Evolutionary conservation across 2,329 filamentous ascomycete genomes (phyloP).

Genomic region (Sphaerostilbella broomeana): DNA sequence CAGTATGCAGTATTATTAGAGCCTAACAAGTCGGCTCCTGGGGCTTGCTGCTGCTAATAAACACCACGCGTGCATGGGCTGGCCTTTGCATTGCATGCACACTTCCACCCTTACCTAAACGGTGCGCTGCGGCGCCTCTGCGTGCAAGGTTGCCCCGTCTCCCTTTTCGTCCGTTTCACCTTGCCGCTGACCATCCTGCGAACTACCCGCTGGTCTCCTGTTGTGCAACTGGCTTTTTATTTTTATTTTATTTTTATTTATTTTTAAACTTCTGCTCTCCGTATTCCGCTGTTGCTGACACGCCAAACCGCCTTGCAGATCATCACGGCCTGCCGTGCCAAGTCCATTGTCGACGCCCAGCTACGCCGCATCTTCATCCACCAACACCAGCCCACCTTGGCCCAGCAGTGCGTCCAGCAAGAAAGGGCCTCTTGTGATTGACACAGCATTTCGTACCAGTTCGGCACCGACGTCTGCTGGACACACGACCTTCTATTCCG

Average conservation of each 20-base stretch:
- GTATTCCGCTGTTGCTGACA: conserved; percentile 15
- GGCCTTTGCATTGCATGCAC: neutral
- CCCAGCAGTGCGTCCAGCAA: conserved; percentile 3
- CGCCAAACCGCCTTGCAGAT: conserved; percentile 32
- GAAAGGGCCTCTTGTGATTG: conserved; percentile 21
- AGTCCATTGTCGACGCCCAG: conserved; percentile 44
- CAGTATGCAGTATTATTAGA: no score
- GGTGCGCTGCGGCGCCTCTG: conserved; percentile 14
- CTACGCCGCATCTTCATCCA: conserved; percentile 34
- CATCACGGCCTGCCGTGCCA: conserved; percentile 39
- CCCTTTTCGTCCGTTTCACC: conserved; percentile 16
- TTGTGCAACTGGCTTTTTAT: conserved; percentile 19
- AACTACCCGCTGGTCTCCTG: conserved; percentile 18
- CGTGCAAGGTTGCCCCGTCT: conserved; percentile 21
- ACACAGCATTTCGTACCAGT: conserved; percentile 9
- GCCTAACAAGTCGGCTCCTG: no score
- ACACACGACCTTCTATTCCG: conserved; percentile 30
- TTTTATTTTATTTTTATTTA: conserved; percentile 1
- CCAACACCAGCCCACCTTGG: conserved; percentile 29
- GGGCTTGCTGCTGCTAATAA: no score
- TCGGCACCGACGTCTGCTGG: conserved; percentile 13
- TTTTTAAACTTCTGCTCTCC: no score
- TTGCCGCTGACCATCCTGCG: conserved; percentile 13
- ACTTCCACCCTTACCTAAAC: conserved; percentile 7
- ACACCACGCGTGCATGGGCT: conserved; percentile 1